These are phyloP conservation scores for Fonsecaea pugnacius DNA, from an alignment of 2,329 filamentous ascomycete species.

Conservation along the genomic window DNA sequence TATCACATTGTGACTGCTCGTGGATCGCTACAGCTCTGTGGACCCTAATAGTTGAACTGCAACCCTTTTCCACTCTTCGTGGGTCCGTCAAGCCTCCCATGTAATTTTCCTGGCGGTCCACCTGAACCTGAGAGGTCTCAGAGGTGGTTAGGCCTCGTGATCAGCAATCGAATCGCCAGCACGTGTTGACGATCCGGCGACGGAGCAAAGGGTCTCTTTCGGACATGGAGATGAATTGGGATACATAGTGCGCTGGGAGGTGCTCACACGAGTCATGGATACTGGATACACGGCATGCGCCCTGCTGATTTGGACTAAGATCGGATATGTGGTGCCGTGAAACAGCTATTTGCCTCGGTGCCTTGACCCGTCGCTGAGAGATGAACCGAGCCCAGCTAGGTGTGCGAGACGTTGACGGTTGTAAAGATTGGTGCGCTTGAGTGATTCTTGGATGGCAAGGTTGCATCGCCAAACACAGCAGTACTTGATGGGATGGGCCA, in stretches of 20 bases:
- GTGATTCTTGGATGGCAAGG: neutral
- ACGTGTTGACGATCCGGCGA: conserved; percentile 24
- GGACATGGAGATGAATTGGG: neutral
- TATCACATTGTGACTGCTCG: neutral
- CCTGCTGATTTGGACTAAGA: neutral
- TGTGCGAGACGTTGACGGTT: neutral
- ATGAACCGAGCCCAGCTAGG: conserved; percentile 6
- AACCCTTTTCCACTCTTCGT: neutral
- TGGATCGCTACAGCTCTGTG: neutral
- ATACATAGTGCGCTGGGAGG: neutral
- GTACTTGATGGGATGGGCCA: neutral
- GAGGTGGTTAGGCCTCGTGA: neutral
- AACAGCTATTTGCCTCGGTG: neutral
- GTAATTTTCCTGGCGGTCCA: neutral
- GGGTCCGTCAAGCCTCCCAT: neutral
- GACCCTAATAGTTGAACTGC: neutral
- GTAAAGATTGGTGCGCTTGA: conserved; percentile 7
- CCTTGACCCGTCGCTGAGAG: conserved; percentile 2
- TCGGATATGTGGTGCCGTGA: conserved; percentile 3
- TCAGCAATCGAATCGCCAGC: conserved; percentile 15
- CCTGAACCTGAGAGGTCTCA: neutral
- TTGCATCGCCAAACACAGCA: conserved; percentile 17
- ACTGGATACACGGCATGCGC: neutral
- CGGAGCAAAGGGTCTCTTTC: neutral
- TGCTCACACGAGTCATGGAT: neutral